These are phyloP conservation scores for Dovyalis caffra DNA, from an alignment of 345 rosid genomes.

Conservation along the genomic window DNA sequence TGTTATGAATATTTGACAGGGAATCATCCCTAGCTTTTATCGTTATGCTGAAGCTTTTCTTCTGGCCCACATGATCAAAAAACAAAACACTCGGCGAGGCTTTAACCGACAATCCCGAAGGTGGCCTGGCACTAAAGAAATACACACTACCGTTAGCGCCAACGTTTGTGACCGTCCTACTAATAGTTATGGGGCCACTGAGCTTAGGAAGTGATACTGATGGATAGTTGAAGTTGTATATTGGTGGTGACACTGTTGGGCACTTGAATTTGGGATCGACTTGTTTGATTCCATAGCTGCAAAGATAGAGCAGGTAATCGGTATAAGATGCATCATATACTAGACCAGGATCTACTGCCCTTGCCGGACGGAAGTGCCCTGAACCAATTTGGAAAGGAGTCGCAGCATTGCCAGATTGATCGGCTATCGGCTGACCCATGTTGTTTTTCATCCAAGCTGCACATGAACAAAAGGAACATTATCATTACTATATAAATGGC, in stretches of 20 bases:
- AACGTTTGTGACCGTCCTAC: constrained; percentile 73
- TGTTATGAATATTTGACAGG: constrained; percentile 7
- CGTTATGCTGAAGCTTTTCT: constrained; percentile 50
- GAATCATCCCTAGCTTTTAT: constrained; percentile 18
- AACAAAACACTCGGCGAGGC: constrained; percentile 48
- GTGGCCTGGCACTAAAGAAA: constrained; percentile 36
- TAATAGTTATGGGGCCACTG: constrained; percentile 30
- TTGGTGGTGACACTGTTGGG: constrained; percentile 32
- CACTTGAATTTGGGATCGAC: constrained; percentile 37
- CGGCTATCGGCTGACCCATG: constrained; percentile 40
- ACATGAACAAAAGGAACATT: neutral
- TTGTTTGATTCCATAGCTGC: constrained; percentile 32
- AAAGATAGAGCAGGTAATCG: constrained; percentile 57
- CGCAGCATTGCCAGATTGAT: constrained; percentile 38
- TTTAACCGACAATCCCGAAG: constrained; percentile 44
- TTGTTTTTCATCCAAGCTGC: constrained; percentile 58
- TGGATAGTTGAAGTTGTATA: constrained; percentile 63
- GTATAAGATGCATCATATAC: constrained; percentile 61
- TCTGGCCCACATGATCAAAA: constrained; percentile 48
- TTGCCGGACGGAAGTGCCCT: constrained; percentile 61
- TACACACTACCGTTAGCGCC: constrained; percentile 43
- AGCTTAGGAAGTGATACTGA: constrained; percentile 53
- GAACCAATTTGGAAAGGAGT: constrained; percentile 64
- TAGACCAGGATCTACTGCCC: constrained; percentile 78
- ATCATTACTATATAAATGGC: no score